Percentiles rank a stretch among this genome's conserved stretches.
Evolutionary conservation across 768 basidiomycete species (phyloP).

Genomic region (Boletus insuetus): DNA sequence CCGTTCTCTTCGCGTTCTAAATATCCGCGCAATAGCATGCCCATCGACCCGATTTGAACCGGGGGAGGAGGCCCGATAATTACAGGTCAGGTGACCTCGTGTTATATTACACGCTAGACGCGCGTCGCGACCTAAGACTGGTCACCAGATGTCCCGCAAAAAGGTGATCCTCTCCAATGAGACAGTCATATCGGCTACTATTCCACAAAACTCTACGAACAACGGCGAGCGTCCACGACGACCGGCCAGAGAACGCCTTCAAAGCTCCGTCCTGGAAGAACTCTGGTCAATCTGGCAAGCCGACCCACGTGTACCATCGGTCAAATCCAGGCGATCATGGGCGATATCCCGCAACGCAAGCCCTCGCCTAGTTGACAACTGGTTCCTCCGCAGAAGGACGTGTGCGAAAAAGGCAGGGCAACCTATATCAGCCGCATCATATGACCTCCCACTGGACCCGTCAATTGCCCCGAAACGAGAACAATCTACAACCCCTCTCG

Average conservation of each 20-base stretch:
- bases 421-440: constrained; percentile 16
- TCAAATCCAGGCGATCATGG: constrained; percentile 28
- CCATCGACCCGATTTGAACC: too few species aligned
- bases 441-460: constrained; percentile 19
- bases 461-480: constrained; percentile 8
- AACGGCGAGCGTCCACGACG: constrained; percentile 1
- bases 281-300: constrained; percentile 31
- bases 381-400: constrained; percentile 27
- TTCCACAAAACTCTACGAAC: neutral
- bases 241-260: constrained; percentile 10
- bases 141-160: constrained; percentile 11
- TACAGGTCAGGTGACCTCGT: neutral
- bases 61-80: too few species aligned
- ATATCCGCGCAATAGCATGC: too few species aligned
- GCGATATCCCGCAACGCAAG: constrained; percentile 21
- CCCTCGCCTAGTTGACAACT: constrained; percentile 20
- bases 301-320: constrained; percentile 28
- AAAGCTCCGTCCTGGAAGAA: constrained; percentile 14
- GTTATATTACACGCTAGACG: neutral
- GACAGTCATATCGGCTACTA: neutral
- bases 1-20: too few species aligned
- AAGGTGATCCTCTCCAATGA: neutral
- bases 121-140: neutral
- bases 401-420: constrained; percentile 24
- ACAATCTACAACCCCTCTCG: constrained; percentile 1